phyloP scores from a whole-genome alignment of 495 filamentous ascomycete genomes.

The Tuber indicum region DNA sequence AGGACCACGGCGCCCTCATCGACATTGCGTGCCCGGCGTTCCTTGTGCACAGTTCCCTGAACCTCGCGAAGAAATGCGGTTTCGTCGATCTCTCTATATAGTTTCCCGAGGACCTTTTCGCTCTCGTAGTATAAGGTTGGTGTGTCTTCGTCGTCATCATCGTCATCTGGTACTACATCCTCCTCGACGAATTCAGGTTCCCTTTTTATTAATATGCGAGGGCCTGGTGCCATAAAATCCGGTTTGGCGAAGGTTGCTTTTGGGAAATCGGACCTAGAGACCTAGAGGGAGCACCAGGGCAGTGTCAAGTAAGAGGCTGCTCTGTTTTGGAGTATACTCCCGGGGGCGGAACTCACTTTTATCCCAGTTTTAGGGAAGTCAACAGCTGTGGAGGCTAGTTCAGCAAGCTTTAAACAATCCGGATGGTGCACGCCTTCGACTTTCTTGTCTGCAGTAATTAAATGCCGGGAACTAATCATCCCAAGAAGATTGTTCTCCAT shows the following conservation, averaged over 20 bases:
- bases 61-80: slow-evolving; percentile 56
- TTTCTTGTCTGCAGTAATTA: slow-evolving; percentile 59
- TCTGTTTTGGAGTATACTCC: neutral
- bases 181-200: slow-evolving; percentile 44
- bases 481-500: slow-evolving; percentile 71
- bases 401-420: slow-evolving; percentile 58
- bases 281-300: slow-evolving; percentile 33
- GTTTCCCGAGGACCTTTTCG: slow-evolving; percentile 60
- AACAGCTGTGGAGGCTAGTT: slow-evolving; percentile 68
- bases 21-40: slow-evolving; percentile 24
- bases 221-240: slow-evolving; percentile 64
- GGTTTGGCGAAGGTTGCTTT: slow-evolving; percentile 47
- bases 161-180: slow-evolving; percentile 44
- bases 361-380: slow-evolving; percentile 78
- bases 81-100: slow-evolving; percentile 73
- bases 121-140: slow-evolving; percentile 58
- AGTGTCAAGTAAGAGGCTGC: neutral
- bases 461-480: slow-evolving; percentile 60
- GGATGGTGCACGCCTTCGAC: slow-evolving; percentile 51
- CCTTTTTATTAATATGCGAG: slow-evolving; percentile 51
- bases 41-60: slow-evolving; percentile 42
- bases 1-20: slow-evolving; percentile 44
- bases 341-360: slow-evolving; percentile 48
- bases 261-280: slow-evolving; percentile 47
- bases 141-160: slow-evolving; percentile 53